Conservation (phyloP, 2,329 filamentous ascomycete genomes). For the Waltergamsia citrina region DNA sequence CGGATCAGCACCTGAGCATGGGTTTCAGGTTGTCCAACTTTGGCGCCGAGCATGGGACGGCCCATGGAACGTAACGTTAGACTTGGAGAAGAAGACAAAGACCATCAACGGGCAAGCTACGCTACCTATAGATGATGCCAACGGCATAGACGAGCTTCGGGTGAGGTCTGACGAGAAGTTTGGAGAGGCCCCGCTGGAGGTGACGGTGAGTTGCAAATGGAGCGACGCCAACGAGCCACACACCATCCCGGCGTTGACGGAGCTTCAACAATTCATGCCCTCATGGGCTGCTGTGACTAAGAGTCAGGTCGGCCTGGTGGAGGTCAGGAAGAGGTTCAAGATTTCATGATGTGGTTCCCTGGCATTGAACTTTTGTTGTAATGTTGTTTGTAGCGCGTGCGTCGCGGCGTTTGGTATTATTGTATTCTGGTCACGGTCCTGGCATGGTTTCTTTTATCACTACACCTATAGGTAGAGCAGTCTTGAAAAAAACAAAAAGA, state of each 20-base stretch:
- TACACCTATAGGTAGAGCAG: too few species aligned
- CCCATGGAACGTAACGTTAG: constrained; percentile 54
- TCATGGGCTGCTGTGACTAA: constrained; percentile 74
- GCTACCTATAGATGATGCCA: too few species aligned
- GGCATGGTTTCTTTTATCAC: too few species aligned
- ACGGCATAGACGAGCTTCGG: constrained; percentile 7
- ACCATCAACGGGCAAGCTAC: neutral
- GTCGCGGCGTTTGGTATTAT: too few species aligned
- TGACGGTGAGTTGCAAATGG: constrained; percentile 73
- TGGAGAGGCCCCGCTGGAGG: constrained; percentile 33
- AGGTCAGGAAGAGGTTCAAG: constrained; percentile 63
- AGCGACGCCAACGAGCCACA: constrained; percentile 68
- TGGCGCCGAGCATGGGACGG: constrained; percentile 77
- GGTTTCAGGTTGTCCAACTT: constrained; percentile 60
- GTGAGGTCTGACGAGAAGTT: constrained; percentile 8
- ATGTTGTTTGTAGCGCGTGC: too few species aligned
- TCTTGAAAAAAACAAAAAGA: too few species aligned
- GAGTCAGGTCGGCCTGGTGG: constrained; percentile 66
- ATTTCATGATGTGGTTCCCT: constrained; percentile 20
- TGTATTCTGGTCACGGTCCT: too few species aligned
- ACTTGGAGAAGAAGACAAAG: constrained; percentile 2
- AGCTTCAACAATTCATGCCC: constrained; percentile 67
- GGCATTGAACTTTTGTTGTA: too few species aligned
- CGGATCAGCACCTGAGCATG: constrained; percentile 50
- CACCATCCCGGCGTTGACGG: constrained; percentile 74